These are phyloP conservation scores for Colletotrichum zoysiae DNA, from an alignment of 2,329 filamentous ascomycete genomes.

Conservation along the genomic window DNA sequence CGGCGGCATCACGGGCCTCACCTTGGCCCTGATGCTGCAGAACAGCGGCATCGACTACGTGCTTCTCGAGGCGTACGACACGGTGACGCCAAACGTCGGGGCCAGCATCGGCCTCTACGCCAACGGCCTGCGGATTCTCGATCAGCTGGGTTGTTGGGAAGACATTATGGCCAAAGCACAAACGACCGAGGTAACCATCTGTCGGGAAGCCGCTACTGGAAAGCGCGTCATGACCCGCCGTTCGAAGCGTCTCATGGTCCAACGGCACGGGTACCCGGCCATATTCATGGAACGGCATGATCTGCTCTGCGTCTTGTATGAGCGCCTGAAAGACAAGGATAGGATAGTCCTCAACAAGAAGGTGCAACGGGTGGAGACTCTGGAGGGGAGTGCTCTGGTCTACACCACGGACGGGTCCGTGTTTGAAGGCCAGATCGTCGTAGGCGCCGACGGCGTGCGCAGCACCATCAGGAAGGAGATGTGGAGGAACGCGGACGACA, in stretches of 20 bases:
- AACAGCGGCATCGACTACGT: constrained; percentile 60
- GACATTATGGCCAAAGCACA: constrained; percentile 25
- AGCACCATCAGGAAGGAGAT: constrained; percentile 52
- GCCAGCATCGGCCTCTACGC: constrained; percentile 61
- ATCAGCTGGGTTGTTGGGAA: constrained; percentile 60
- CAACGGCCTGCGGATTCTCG: constrained; percentile 59
- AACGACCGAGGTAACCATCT: constrained; percentile 8
- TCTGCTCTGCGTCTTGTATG: constrained; percentile 51
- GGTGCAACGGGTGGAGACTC: constrained; percentile 38
- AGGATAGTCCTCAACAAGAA: constrained; percentile 41
- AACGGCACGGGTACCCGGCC: constrained; percentile 48
- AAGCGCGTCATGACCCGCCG: constrained; percentile 32
- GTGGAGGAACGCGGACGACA: constrained; percentile 41
- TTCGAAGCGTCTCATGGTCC: constrained; percentile 6
- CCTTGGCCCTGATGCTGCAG: constrained; percentile 55
- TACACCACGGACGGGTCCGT: constrained; percentile 48
- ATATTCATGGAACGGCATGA: constrained; percentile 53
- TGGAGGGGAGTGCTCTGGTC: constrained; percentile 45
- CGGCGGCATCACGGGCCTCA: constrained; percentile 44
- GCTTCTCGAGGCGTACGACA: constrained; percentile 58
- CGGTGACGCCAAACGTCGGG: constrained; percentile 60
- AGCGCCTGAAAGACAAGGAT: constrained; percentile 49
- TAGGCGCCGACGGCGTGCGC: constrained; percentile 57
- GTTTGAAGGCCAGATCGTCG: constrained; percentile 51
- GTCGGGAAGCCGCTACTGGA: constrained; percentile 17